A percentile compares a stretch with the other conserved stretches of the same genome.
Evolutionary conservation across 2,329 filamentous ascomycete genomes (phyloP).

Genomic region (Sporothrix brunneoviolacea): DNA sequence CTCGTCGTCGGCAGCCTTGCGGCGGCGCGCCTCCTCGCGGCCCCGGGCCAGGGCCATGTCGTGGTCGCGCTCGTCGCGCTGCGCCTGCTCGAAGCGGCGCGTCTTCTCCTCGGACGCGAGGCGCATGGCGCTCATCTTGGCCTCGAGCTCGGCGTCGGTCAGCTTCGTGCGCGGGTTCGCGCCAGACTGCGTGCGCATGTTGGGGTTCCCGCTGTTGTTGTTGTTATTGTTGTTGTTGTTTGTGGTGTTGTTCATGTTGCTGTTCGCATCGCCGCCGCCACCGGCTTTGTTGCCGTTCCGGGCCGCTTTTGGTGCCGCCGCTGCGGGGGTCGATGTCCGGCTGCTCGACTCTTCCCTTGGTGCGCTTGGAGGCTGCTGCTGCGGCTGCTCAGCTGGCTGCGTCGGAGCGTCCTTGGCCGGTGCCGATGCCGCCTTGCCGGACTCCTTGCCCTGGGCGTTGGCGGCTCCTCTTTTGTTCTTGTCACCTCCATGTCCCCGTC

Average conservation of each 20-base stretch:
- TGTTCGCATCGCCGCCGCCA: neutral
- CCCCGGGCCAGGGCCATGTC: constrained; percentile 47
- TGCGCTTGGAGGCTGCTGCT: neutral
- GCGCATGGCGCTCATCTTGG: constrained; percentile 56
- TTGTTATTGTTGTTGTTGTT: constrained; percentile 28
- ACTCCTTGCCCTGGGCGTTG: neutral
- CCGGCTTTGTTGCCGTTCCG: neutral
- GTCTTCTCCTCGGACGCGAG: constrained; percentile 51
- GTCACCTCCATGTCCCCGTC: neutral
- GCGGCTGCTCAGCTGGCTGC: constrained; percentile 14
- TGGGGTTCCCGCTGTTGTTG: constrained; percentile 16
- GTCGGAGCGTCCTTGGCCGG: neutral
- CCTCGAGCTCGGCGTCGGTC: constrained; percentile 51
- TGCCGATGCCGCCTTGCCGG: constrained; percentile 10
- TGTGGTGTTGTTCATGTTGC: neutral
- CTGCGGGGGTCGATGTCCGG: too few species aligned
- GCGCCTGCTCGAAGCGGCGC: constrained; percentile 52
- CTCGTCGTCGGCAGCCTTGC: constrained; percentile 46
- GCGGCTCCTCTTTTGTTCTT: neutral
- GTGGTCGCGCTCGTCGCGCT: constrained; percentile 50
- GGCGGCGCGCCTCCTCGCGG: constrained; percentile 43
- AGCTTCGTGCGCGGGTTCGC: constrained; percentile 55
- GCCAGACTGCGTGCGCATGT: constrained; percentile 45
- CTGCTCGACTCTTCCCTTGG: too few species aligned
- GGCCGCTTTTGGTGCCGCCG: too few species aligned